These are phyloP conservation scores for Acanthochlamys bracteata DNA, from an alignment of 106 monocot genomes.

Conservation along the genomic window DNA sequence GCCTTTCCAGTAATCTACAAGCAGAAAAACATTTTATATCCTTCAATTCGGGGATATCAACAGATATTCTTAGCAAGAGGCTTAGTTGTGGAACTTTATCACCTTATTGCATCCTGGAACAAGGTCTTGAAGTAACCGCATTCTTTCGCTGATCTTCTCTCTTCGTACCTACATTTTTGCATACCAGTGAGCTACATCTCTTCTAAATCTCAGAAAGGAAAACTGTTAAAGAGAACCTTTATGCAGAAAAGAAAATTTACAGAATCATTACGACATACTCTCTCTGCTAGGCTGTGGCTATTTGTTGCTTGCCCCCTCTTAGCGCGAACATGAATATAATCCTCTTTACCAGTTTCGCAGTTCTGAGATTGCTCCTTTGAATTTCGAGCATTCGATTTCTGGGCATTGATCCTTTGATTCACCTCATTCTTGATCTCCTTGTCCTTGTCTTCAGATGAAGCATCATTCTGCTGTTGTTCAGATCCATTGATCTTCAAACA, in stretches of 20 bases:
- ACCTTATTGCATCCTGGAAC: constrained; percentile 96
- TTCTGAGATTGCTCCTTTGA: constrained; percentile 17
- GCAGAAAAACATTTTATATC: background rate
- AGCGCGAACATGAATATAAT: constrained; percentile 73
- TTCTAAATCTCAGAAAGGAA: background rate
- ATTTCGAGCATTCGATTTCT: constrained; percentile 15
- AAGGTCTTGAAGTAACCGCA: constrained; percentile 82
- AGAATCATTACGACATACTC: constrained; percentile 28
- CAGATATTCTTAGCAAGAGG: background rate
- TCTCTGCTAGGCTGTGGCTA: constrained; percentile 89
- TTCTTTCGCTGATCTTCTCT: constrained; percentile 92
- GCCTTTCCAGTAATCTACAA: constrained; percentile 73
- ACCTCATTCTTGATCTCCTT: constrained; percentile 23
- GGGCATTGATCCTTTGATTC: background rate
- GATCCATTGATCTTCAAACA: constrained; percentile 9
- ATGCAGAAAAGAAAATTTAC: background rate
- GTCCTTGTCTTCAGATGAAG: constrained; percentile 16
- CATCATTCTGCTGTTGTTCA: constrained; percentile 24
- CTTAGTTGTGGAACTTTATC: background rate
- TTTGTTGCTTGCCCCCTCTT: constrained; percentile 86
- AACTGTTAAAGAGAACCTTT: too few relatives aligned
- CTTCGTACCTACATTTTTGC: constrained; percentile 52
- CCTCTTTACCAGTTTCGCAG: constrained; percentile 21
- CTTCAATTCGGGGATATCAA: background rate
- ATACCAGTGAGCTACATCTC: background rate